These are phyloP conservation scores for Zostera marina DNA, from an alignment of 116 monocot genomes.

Conservation along the genomic window DNA sequence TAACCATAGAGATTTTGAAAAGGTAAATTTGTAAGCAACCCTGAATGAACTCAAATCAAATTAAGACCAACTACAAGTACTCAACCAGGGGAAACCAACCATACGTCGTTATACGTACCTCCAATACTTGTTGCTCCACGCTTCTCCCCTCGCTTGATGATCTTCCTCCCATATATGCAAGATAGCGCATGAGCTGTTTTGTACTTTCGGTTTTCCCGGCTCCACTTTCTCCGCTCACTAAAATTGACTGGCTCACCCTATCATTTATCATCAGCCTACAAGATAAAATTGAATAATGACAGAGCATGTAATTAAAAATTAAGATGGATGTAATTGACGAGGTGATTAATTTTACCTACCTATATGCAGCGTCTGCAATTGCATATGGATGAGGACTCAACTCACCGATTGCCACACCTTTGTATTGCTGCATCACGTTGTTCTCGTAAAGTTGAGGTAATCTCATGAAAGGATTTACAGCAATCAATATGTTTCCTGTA, in stretches of 20 bases:
- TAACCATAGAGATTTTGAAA: not conserved
- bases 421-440: conserved; percentile 72
- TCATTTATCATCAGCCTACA: conserved; percentile 70
- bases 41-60: no score
- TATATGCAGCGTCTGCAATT: conserved; percentile 77
- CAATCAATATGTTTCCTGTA: conserved; percentile 77
- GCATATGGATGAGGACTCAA: conserved; percentile 84
- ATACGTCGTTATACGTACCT: conserved; percentile 41
- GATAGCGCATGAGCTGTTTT: conserved; percentile 82
- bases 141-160: conserved; percentile 43
- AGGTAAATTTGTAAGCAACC: no score
- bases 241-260: conserved; percentile 56
- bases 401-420: conserved; percentile 67
- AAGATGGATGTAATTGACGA: no score
- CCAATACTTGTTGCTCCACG: conserved; percentile 79
- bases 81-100: no score
- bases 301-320: conserved; percentile 2
- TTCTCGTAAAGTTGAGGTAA: conserved; percentile 71
- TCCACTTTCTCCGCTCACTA: conserved; percentile 90
- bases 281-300: no score
- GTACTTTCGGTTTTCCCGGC: conserved; percentile 94
- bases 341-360: no score
- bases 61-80: no score
- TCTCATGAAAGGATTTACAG: conserved; percentile 80
- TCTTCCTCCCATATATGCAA: conserved; percentile 86